A percentile compares a stretch with the other conserved stretches of the same genome.
Evolutionary conservation across 306 rosid species (phyloP).

Genomic region (Vigna trinervia): DNA sequence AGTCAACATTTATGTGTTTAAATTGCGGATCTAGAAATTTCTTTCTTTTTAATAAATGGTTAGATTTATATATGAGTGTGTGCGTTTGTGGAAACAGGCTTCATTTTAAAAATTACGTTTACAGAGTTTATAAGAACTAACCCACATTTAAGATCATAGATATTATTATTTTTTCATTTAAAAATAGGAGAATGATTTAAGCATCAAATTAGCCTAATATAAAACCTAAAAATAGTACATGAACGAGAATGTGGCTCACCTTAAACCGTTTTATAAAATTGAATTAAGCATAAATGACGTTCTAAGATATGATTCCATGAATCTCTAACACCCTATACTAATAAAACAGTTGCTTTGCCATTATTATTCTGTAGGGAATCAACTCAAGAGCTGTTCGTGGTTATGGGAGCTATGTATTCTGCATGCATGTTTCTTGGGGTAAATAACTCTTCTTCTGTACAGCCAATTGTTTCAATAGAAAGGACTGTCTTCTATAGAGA

Average conservation of each 20-base stretch:
- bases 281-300: too few relatives aligned
- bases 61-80: too few relatives aligned
- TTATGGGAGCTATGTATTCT: constrained; percentile 89
- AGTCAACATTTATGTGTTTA: constrained; percentile 1
- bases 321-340: constrained; percentile 10
- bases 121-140: too few relatives aligned
- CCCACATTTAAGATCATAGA: too few relatives aligned
- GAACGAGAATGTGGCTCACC: too few relatives aligned
- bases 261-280: too few relatives aligned
- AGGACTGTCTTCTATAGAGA: constrained; percentile 93
- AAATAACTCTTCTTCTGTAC: constrained; percentile 86
- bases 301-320: not conserved
- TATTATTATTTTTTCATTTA: too few relatives aligned
- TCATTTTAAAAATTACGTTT: too few relatives aligned
- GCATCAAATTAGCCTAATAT: too few relatives aligned
- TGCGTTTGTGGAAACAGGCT: too few relatives aligned
- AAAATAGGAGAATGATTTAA: too few relatives aligned
- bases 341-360: constrained; percentile 17
- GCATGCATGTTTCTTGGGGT: constrained; percentile 85
- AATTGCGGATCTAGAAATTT: not conserved
- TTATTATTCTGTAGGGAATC: constrained; percentile 56
- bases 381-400: constrained; percentile 64
- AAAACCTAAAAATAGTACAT: too few relatives aligned
- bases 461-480: constrained; percentile 92
- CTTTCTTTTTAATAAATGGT: not conserved